Conservation (phyloP, 495 filamentous ascomycete species). For the Aspergillus baeticus region DNA sequence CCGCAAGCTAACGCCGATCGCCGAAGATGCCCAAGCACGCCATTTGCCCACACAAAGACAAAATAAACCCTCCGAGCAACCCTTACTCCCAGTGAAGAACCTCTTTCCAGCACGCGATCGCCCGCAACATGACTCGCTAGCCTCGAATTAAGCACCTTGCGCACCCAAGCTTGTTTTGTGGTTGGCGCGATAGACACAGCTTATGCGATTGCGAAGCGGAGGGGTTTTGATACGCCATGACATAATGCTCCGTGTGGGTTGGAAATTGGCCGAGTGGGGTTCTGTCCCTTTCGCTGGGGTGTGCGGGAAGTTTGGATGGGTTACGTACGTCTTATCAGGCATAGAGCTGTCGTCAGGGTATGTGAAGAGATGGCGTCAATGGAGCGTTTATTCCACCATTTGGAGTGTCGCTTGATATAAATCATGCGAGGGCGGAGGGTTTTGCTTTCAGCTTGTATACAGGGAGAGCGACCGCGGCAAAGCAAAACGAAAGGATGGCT, state of each 20-base stretch:
- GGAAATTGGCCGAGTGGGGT: no score
- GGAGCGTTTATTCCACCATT: no score
- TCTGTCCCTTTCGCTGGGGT: no score
- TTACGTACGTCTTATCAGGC: no score
- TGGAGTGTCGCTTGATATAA: no score
- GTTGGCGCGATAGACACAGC: not conserved
- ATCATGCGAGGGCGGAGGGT: no score
- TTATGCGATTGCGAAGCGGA: not conserved
- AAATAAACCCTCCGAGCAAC: not conserved
- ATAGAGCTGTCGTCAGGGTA: no score
- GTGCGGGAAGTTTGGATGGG: no score
- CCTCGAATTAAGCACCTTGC: not conserved
- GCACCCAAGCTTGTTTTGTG: not conserved
- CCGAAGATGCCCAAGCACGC: not conserved
- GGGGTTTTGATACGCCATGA: not conserved
- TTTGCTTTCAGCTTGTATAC: not conserved
- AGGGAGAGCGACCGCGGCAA: not conserved
- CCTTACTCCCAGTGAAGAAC: not conserved
- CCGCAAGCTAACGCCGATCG: no score
- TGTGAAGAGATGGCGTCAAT: no score
- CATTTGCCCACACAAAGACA: not conserved
- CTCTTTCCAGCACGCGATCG: not conserved
- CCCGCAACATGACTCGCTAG: not conserved
- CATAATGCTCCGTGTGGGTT: no score
- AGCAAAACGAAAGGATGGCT: not conserved